phyloP scores from a whole-genome alignment of 352 stramenopile genomes.

The Phytopythium vexans region DNA sequence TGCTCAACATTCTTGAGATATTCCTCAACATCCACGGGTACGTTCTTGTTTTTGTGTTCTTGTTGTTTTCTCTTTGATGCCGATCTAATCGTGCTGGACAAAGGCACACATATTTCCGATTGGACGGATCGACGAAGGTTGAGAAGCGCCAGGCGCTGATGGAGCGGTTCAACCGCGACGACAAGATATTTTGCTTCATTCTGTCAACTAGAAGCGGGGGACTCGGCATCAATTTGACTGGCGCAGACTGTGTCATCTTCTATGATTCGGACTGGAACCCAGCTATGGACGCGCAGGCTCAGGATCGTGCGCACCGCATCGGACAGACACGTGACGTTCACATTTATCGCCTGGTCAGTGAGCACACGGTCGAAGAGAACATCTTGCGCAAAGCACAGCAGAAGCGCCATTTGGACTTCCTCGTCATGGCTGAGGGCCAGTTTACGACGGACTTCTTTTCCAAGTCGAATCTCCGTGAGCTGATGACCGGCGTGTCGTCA shows the following conservation, averaged over 20 bases:
- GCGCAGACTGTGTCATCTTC: constrained; percentile 93
- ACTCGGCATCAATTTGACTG: constrained; percentile 98
- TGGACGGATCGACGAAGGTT: constrained; percentile 96
- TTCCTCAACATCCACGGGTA: constrained; percentile 97
- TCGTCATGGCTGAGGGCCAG: constrained; percentile 85
- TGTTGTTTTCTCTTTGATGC: background rate
- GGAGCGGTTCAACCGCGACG: constrained; percentile 98
- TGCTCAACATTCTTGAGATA: constrained; percentile 98
- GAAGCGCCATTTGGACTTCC: constrained; percentile 96
- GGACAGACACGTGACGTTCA: constrained; percentile 98
- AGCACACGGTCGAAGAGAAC: constrained; percentile 99
- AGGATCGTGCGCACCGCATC: constrained; percentile 97
- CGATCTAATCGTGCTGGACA: background rate
- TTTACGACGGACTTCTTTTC: constrained; percentile 86
- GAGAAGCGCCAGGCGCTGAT: constrained; percentile 96
- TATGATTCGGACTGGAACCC: constrained; percentile 95
- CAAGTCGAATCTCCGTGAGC: constrained; percentile 83
- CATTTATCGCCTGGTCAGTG: constrained; percentile 97
- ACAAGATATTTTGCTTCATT: constrained; percentile 98
- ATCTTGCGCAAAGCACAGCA: constrained; percentile 98
- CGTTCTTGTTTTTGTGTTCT: constrained; percentile 2
- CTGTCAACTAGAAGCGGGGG: constrained; percentile 96
- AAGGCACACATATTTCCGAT: constrained; percentile 94
- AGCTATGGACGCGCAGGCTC: constrained; percentile 92
- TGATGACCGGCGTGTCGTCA: constrained; percentile 64